phyloP scores from a whole-genome alignment of 108 stramenopile species.

The Pseudonitzschia pungens region DNA sequence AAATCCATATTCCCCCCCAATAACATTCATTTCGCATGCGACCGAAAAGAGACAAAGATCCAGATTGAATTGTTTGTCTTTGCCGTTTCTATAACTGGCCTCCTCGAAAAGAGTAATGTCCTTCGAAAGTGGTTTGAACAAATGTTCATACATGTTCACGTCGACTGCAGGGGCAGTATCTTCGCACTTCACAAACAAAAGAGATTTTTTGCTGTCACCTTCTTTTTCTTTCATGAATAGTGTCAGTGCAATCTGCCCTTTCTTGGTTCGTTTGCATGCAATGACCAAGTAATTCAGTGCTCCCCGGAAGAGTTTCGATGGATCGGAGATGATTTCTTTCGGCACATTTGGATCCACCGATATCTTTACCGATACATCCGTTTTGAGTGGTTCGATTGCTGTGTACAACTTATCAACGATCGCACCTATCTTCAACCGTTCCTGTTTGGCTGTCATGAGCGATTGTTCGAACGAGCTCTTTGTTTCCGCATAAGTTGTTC shows the following conservation, averaged over 20 bases:
- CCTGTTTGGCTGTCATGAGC: conserved; percentile 9
- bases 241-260: conserved; percentile 13
- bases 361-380: conserved; percentile 48
- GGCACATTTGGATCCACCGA: conserved; percentile 48
- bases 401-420: conserved; percentile 44
- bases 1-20: conserved; percentile 65
- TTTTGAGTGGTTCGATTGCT: conserved; percentile 47
- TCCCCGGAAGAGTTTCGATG: conserved; percentile 59
- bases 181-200: conserved; percentile 32
- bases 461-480: conserved; percentile 28
- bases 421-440: conserved; percentile 32
- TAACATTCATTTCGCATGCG: conserved; percentile 46
- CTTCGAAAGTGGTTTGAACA: conserved; percentile 48
- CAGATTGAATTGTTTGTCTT: not conserved
- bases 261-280: conserved; percentile 27
- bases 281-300: conserved; percentile 55
- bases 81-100: not conserved
- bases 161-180: conserved; percentile 66
- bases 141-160: conserved; percentile 44
- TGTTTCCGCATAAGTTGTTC: conserved; percentile 42
- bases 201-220: not conserved
- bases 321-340: conserved; percentile 45
- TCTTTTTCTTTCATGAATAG: conserved; percentile 6
- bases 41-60: conserved; percentile 68
- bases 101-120: conserved; percentile 7